Evolutionary conservation across 495 filamentous ascomycete genomes (phyloP), one percentile per base, ranked within the genome.

Genomic region (Aspergillus wentii): DNA sequence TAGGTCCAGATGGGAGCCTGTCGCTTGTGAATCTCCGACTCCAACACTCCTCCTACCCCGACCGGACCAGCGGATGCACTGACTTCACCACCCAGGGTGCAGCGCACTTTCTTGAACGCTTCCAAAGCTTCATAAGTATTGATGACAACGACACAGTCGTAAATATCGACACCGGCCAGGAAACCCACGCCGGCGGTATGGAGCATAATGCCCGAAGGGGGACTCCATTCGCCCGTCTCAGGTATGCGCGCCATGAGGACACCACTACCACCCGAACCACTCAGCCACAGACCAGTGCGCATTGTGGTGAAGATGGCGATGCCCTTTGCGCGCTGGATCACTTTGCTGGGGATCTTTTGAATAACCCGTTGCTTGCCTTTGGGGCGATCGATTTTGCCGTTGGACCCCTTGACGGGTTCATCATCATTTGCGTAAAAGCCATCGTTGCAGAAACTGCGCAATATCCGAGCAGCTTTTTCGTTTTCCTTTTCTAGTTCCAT

Each of bases 241-340:
- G 67, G 61, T 50, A 82, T 82, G 20, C 88, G 76, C 14, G 75
- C 89, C 33, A 94, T 71, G 31, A 95, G 70, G 16, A 95, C 71
- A 30, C 89, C 89, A 48, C 85, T 88, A 8, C 66, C 66, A 19
- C 88, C 88, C 5, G 88, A 88, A 20, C 89, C 89, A 37, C 86
- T 88, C 25, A 91, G 68, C 88, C 88, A 95, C 13, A 95, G 72
- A 22, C 89, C 89, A 13, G 88, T 88, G 34, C 89, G 82, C 86
- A 95, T 90, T 15, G 86, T 90, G 1, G 89, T 94, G 66, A 95
- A 95, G 44, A 95, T 82, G 17, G 86, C 88, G 23, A 95, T 62
- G 9, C 87, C 89, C 51, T 91, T 86, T 8, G 89, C 88, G 61
- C 85, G 81, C 50, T 82, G 75, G 38, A 95, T 83, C 30, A 94